These are phyloP conservation scores for Hortaea sp. DNA, from an alignment of 2,329 filamentous ascomycete genomes.

Conservation along the genomic window DNA sequence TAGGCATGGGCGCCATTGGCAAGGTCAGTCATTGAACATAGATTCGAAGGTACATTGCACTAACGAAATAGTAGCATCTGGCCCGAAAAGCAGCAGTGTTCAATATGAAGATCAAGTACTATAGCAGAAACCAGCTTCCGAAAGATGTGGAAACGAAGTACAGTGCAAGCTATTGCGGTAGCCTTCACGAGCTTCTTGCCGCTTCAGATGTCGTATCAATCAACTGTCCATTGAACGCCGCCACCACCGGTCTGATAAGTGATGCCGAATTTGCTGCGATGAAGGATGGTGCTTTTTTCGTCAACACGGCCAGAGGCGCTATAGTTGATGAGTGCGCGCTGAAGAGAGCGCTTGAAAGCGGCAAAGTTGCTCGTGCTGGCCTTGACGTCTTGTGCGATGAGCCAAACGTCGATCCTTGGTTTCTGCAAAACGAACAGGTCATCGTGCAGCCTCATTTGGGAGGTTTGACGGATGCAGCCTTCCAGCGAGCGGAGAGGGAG, in stretches of 20 bases:
- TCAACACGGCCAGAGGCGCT: constrained; percentile 44
- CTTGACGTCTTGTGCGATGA: constrained; percentile 41
- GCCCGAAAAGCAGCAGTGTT: too few relatives aligned
- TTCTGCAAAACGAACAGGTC: constrained; percentile 38
- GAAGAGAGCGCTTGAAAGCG: constrained; percentile 36
- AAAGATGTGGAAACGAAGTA: constrained; percentile 33
- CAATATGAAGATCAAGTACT: too few relatives aligned
- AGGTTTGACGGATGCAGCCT: constrained; percentile 56
- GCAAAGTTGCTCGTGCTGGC: constrained; percentile 38
- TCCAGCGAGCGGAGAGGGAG: constrained; percentile 55
- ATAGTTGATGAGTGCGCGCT: constrained; percentile 42
- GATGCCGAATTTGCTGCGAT: constrained; percentile 34
- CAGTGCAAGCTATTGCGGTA: constrained; percentile 42
- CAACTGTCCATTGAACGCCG: constrained; percentile 37
- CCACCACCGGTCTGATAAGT: constrained; percentile 33
- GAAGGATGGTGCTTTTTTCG: constrained; percentile 38
- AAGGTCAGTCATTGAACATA: too few relatives aligned
- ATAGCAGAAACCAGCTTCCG: constrained; percentile 38
- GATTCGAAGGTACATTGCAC: too few relatives aligned
- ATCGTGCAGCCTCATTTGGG: constrained; percentile 59
- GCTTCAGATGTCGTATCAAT: constrained; percentile 36
- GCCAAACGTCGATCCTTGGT: constrained; percentile 37
- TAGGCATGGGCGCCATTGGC: too few relatives aligned
- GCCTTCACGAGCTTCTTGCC: constrained; percentile 35
- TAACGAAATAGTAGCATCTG: too few relatives aligned